These are phyloP conservation scores for Epichloe amarillans DNA, from an alignment of 2,329 filamentous ascomycete species.

Conservation along the genomic window DNA sequence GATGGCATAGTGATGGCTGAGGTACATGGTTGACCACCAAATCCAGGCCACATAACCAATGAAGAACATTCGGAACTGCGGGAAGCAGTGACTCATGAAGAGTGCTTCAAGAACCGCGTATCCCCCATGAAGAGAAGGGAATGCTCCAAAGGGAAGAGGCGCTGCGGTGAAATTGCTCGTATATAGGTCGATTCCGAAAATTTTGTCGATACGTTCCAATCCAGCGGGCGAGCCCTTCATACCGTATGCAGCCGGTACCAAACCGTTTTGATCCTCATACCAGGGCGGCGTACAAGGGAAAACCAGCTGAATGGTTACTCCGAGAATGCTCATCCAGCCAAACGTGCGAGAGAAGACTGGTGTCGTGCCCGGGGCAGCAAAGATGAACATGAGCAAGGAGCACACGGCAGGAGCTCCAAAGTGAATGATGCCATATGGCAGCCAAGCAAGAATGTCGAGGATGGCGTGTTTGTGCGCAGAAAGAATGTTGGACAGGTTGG, in stretches of 20 bases:
- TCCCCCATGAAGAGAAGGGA: constrained; percentile 88
- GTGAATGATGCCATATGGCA: constrained; percentile 85
- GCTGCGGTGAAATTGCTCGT: constrained; percentile 84
- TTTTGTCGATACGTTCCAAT: constrained; percentile 72
- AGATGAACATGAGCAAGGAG: constrained; percentile 71
- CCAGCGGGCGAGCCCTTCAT: constrained; percentile 85
- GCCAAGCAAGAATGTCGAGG: constrained; percentile 80
- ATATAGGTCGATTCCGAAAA: constrained; percentile 88
- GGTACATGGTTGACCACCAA: constrained; percentile 98
- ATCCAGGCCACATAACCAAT: constrained; percentile 81
- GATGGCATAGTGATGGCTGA: constrained; percentile 93
- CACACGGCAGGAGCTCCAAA: constrained; percentile 75
- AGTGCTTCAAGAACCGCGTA: constrained; percentile 81
- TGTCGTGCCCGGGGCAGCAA: constrained; percentile 71
- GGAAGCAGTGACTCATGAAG: constrained; percentile 89
- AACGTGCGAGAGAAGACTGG: constrained; percentile 79
- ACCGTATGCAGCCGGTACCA: constrained; percentile 83
- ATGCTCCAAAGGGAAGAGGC: constrained; percentile 86
- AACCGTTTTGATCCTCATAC: constrained; percentile 89
- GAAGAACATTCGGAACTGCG: constrained; percentile 65
- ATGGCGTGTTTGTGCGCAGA: constrained; percentile 76
- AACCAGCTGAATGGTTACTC: constrained; percentile 75
- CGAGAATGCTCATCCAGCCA: constrained; percentile 82
- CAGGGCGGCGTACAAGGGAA: constrained; percentile 93
- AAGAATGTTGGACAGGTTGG: constrained; percentile 89